Evolutionary conservation across 164 flowering plant genomes (phyloP).

Genomic region (Berberis thunbergii): DNA sequence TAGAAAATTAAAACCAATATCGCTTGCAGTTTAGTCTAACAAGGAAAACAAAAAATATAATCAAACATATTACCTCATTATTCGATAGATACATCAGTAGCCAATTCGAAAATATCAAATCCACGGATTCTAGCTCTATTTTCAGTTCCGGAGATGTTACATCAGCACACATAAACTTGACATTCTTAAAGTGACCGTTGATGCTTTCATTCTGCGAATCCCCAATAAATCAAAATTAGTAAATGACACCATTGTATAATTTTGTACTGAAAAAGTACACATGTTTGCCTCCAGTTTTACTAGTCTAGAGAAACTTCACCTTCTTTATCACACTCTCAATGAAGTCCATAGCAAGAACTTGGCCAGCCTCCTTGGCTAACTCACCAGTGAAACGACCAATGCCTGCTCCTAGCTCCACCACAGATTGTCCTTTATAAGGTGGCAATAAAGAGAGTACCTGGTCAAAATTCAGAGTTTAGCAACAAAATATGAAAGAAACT

Average conservation of each 20-base stretch:
- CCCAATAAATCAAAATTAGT: slow-evolving; percentile 3
- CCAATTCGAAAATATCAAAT: slow-evolving; percentile 89
- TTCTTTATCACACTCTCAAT: slow-evolving; percentile 79
- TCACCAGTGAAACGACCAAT: slow-evolving; percentile 96
- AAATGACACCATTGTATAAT: background rate
- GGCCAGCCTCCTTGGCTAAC: slow-evolving; percentile 70
- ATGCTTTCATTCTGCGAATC: slow-evolving; percentile 64
- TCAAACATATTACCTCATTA: slow-evolving; percentile 45
- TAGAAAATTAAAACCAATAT: too few relatives aligned
- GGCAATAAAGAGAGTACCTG: slow-evolving; percentile 91
- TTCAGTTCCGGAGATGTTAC: slow-evolving; percentile 72
- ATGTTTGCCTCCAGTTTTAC: background rate
- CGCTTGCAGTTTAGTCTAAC: background rate
- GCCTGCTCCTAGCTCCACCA: slow-evolving; percentile 90
- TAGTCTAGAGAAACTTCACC: slow-evolving; percentile 28
- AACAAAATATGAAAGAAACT: too few relatives aligned
- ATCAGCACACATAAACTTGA: slow-evolving; percentile 82
- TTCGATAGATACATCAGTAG: slow-evolving; percentile 93
- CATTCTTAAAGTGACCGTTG: slow-evolving; percentile 77
- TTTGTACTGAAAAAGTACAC: background rate
- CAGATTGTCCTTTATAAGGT: slow-evolving; percentile 62
- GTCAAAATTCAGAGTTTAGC: background rate
- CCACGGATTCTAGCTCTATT: slow-evolving; percentile 57
- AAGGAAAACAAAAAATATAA: background rate
- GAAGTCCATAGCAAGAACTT: slow-evolving; percentile 75